These are phyloP conservation scores for Xylariaceae sp. DNA, from an alignment of 2,329 filamentous ascomycete species.

Conservation along the genomic window DNA sequence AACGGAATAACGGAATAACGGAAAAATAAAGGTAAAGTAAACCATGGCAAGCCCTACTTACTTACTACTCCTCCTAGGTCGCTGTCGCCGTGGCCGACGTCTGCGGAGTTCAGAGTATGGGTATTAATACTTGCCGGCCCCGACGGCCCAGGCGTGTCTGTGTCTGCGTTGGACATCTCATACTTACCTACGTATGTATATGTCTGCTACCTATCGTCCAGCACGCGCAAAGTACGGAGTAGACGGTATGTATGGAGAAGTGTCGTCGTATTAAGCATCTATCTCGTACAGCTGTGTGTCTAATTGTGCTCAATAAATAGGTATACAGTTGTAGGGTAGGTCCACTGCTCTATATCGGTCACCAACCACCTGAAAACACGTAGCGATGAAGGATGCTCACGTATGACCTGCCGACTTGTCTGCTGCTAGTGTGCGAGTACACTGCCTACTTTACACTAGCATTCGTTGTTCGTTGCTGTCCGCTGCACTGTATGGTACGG, in stretches of 20 bases:
- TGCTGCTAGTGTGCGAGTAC: too few relatives aligned
- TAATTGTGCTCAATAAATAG: not conserved
- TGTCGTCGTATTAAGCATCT: not conserved
- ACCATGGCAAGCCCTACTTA: not conserved
- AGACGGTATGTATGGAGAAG: not conserved
- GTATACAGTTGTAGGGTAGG: not conserved
- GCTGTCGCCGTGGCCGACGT: not conserved
- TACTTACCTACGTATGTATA: not conserved
- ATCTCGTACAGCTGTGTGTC: not conserved
- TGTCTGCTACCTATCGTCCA: not conserved
- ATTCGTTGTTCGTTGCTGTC: not conserved
- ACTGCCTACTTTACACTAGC: not conserved
- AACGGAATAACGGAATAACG: slow-evolving; percentile 2
- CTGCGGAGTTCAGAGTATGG: not conserved
- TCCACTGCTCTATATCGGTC: not conserved
- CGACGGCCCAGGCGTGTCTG: not conserved
- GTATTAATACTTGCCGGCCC: slow-evolving; percentile 4
- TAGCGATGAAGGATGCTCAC: not conserved
- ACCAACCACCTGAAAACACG: not conserved
- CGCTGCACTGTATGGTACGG: not conserved
- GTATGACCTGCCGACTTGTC: not conserved
- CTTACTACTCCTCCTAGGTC: not conserved
- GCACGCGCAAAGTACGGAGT: not conserved
- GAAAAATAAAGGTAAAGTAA: slow-evolving; percentile 1
- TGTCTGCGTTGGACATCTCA: slow-evolving; percentile 5